phyloP scores from a whole-genome alignment of 306 rosid genomes.

The Gleditsia sinensis region DNA sequence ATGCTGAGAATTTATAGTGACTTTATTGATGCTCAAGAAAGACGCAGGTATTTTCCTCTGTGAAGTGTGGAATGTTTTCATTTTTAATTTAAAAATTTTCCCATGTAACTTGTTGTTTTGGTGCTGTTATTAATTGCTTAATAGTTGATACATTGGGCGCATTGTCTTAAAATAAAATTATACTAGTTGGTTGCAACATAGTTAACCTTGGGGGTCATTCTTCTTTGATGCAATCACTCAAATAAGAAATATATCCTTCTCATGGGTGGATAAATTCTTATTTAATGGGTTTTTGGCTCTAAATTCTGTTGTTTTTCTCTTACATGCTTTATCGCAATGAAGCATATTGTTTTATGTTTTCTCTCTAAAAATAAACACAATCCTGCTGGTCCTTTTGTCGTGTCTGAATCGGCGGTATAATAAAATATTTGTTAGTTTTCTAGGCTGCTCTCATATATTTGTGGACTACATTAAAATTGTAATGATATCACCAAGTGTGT shows the following conservation, averaged over 20 bases:
- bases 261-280: neutral
- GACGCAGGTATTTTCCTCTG: slow-evolving; percentile 67
- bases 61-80: slow-evolving; percentile 12
- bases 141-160: slow-evolving; percentile 1
- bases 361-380: neutral
- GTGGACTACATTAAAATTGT: neutral
- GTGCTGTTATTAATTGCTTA: slow-evolving; percentile 9
- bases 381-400: slow-evolving; percentile 8
- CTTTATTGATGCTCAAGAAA: slow-evolving; percentile 84
- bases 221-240: slow-evolving; percentile 18
- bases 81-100: slow-evolving; percentile 20
- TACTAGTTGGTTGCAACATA: slow-evolving; percentile 8
- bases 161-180: slow-evolving; percentile 6
- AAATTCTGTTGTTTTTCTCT: neutral
- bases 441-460: neutral
- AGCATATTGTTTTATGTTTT: neutral
- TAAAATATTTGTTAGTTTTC: neutral
- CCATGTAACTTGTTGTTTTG: slow-evolving; percentile 4
- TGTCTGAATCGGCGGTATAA: neutral
- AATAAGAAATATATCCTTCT: neutral
- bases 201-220: neutral
- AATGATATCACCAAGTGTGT: neutral
- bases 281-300: too few relatives aligned
- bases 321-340: neutral
- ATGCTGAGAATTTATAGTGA: slow-evolving; percentile 79